A percentile compares a stretch with the other conserved stretches of the same genome.
phyloP scores from a whole-genome alignment of 2,329 filamentous ascomycete genomes.

The Parastagonospora nodorum region DNA sequence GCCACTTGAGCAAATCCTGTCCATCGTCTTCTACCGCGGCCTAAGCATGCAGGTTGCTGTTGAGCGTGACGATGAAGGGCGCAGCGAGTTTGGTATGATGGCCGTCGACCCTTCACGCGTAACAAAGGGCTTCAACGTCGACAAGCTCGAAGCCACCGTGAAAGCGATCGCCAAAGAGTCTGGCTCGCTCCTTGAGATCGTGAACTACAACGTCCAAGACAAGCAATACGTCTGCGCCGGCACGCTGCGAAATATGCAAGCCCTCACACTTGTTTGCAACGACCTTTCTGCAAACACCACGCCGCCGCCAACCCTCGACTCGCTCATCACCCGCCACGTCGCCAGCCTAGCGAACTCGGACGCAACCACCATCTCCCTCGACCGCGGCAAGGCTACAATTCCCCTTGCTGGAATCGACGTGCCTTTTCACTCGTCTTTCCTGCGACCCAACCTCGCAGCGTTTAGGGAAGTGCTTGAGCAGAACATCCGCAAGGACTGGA shows the following conservation, averaged over 20 bases:
- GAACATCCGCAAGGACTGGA: slow-evolving; percentile 13
- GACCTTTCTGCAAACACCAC: background rate
- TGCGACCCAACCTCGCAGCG: slow-evolving; percentile 19
- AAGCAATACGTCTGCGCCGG: slow-evolving; percentile 45
- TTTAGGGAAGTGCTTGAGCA: slow-evolving; percentile 26
- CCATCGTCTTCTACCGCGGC: slow-evolving; percentile 25
- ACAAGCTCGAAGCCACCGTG: slow-evolving; percentile 26
- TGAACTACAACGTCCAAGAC: slow-evolving; percentile 25
- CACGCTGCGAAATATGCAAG: slow-evolving; percentile 19
- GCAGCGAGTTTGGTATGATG: slow-evolving; percentile 21
- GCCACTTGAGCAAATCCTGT: slow-evolving; percentile 17
- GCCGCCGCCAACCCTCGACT: background rate
- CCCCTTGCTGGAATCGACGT: slow-evolving; percentile 42
- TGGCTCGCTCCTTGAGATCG: slow-evolving; percentile 18
- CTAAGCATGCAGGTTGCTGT: slow-evolving; percentile 26
- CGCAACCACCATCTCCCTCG: background rate
- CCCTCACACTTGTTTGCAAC: slow-evolving; percentile 18
- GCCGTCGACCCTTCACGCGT: slow-evolving; percentile 22
- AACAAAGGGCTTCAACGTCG: slow-evolving; percentile 25
- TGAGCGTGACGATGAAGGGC: slow-evolving; percentile 14
- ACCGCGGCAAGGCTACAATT: slow-evolving; percentile 32
- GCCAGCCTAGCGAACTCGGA: background rate
- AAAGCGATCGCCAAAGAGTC: slow-evolving; percentile 18
- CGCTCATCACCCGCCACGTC: slow-evolving; percentile 5
- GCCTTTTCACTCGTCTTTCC: slow-evolving; percentile 38